Evolutionary conservation across 148 eudicot species (phyloP).

Genomic region (Pouteria glomerata): DNA sequence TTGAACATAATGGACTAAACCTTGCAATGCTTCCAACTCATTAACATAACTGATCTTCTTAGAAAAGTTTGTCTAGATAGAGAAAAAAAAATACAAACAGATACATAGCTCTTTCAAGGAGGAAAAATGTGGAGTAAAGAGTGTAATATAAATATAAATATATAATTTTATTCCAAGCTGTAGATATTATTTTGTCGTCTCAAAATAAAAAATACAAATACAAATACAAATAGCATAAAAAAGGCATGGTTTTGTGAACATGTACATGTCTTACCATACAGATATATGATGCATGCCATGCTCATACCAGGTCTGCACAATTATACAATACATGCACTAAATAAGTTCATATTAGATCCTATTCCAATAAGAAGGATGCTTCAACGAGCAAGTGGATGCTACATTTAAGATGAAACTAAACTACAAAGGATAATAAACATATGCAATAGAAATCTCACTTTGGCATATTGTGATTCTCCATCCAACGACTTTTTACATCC

Average conservation of each 20-base stretch:
- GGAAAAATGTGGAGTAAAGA: background rate
- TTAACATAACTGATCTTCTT: background rate
- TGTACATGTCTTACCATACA: background rate
- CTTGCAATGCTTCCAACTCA: background rate
- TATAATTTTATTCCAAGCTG: background rate
- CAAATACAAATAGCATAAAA: background rate
- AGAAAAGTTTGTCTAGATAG: background rate
- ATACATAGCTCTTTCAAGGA: background rate
- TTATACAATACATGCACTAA: background rate
- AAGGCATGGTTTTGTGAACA: background rate
- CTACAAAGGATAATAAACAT: background rate
- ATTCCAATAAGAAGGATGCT: background rate
- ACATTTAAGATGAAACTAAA: background rate
- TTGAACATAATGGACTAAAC: background rate
- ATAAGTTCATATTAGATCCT: background rate
- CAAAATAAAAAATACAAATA: background rate
- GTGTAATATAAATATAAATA: background rate
- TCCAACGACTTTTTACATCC: constrained; percentile 36
- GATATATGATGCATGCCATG: background rate
- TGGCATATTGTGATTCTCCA: constrained; percentile 42
- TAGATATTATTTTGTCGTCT: background rate
- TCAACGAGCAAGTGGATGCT: background rate
- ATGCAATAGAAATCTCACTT: constrained; percentile 43
- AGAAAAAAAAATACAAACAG: background rate
- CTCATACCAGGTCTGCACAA: background rate